Conservation (phyloP, 805 yeast genomes). For the Nakazawaea anatomiae region DNA sequence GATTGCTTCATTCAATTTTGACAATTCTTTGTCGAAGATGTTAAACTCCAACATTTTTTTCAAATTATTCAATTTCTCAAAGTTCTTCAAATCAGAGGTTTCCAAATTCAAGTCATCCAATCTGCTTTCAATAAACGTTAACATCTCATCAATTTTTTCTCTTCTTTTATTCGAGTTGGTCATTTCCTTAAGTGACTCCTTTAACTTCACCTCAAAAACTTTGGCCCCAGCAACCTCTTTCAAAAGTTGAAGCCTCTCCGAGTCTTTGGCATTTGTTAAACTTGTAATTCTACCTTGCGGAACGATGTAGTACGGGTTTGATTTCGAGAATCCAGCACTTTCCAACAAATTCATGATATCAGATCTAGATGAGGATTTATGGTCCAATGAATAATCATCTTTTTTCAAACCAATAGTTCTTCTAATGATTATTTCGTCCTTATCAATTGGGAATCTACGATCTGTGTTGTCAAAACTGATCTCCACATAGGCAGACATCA, state of each 20-base stretch:
- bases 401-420: constrained; percentile 92
- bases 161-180: constrained; percentile 61
- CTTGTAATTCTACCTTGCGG: constrained; percentile 93
- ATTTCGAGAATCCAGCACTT: constrained; percentile 85
- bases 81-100: constrained; percentile 65
- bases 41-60: constrained; percentile 71
- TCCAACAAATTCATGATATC: constrained; percentile 81
- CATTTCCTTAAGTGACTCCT: constrained; percentile 79
- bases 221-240: constrained; percentile 95
- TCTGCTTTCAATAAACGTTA: constrained; percentile 63
- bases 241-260: constrained; percentile 69
- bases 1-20: constrained; percentile 51
- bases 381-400: constrained; percentile 85
- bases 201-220: constrained; percentile 76
- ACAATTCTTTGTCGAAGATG: constrained; percentile 70
- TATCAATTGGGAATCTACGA: constrained; percentile 63
- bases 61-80: constrained; percentile 59
- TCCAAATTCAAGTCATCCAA: constrained; percentile 77
- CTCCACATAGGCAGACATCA: constrained; percentile 91
- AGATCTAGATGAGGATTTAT: constrained; percentile 68
- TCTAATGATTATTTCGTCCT: constrained; percentile 65
- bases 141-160: constrained; percentile 67
- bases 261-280: constrained; percentile 82
- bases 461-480: constrained; percentile 79
- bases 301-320: constrained; percentile 92